Conservation (phyloP, 768 basidiomycete species). For the Mycena olivaceomarginata region DNA sequence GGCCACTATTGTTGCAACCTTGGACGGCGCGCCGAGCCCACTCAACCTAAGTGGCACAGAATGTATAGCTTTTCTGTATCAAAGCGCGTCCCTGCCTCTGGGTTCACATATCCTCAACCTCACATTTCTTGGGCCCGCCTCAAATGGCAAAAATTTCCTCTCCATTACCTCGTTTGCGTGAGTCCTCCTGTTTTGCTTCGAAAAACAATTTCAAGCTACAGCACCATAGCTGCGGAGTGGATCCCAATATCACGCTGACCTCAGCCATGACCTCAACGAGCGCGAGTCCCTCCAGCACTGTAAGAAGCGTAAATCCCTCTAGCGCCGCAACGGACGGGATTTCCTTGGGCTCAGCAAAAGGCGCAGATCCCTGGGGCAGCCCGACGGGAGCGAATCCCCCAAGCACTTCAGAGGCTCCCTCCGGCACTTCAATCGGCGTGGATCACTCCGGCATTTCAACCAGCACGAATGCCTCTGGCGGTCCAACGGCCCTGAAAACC, state of each 20-base stretch:
- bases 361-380: too few species aligned
- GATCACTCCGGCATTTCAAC: not conserved
- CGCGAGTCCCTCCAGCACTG: not conserved
- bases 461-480: not conserved
- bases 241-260: not conserved
- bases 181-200: not conserved
- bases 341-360: too few species aligned
- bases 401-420: not conserved
- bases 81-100: not conserved
- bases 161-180: not conserved
- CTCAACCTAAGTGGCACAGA: not conserved
- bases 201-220: not conserved
- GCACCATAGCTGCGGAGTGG: not conserved
- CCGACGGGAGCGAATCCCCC: not conserved
- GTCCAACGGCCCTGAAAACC: too few species aligned
- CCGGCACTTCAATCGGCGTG: not conserved
- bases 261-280: not conserved
- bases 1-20: not conserved
- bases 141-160: not conserved
- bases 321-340: too few species aligned
- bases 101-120: conserved; percentile 3
- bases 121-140: conserved; percentile 1
- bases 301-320: not conserved
- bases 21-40: not conserved
- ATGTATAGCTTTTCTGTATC: not conserved